Conservation (phyloP, 768 basidiomycete genomes). For the Xanthoconium stramineum region DNA sequence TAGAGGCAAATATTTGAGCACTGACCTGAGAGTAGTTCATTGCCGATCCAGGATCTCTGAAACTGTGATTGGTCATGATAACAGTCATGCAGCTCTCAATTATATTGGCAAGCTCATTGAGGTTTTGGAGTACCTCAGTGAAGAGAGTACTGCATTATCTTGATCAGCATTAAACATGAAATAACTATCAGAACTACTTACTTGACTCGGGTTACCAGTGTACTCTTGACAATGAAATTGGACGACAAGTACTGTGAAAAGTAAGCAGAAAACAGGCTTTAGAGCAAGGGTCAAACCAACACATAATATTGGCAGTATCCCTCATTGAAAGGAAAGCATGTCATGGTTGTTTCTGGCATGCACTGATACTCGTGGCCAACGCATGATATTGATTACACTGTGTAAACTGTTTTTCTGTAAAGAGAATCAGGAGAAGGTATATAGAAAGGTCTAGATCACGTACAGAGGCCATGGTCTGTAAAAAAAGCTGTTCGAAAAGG, state of each 20-base stretch:
- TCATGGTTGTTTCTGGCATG: constrained; percentile 33
- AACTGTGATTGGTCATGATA: constrained; percentile 32
- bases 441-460: not conserved
- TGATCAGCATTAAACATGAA: constrained; percentile 5
- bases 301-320: constrained; percentile 50
- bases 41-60: constrained; percentile 24
- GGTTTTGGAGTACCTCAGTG: constrained; percentile 42
- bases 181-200: constrained; percentile 21
- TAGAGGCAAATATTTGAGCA: constrained; percentile 41
- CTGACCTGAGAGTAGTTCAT: constrained; percentile 30
- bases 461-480: constrained; percentile 38
- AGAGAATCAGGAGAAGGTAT: not conserved
- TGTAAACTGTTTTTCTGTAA: constrained; percentile 48
- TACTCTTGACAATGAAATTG: constrained; percentile 56
- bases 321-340: constrained; percentile 57
- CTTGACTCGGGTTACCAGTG: constrained; percentile 50
- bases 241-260: constrained; percentile 52
- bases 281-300: constrained; percentile 28
- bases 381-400: constrained; percentile 48
- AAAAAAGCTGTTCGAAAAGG: constrained; percentile 34
- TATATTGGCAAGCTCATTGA: constrained; percentile 38
- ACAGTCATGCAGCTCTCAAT: constrained; percentile 40
- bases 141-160: constrained; percentile 40
- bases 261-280: not conserved
- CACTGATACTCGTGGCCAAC: constrained; percentile 41